Evolutionary conservation across 345 rosid species (phyloP), one percentile per base, ranked within the genome.

Genomic region (Physaria fendleri): DNA sequence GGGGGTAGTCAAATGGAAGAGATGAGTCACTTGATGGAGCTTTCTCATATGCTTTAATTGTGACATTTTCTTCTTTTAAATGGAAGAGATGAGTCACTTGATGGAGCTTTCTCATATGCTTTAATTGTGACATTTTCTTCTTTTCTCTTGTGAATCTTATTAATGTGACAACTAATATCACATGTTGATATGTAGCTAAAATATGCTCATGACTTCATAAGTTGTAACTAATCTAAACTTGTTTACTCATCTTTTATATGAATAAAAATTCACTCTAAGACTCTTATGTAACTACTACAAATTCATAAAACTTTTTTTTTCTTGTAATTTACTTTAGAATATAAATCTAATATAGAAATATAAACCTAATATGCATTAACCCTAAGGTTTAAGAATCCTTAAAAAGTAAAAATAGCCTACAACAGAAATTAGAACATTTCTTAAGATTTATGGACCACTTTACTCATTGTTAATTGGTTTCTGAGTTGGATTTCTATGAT

Each of bases 1-100:
- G 77, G 73, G 13, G 82, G 77, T n/a, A n/a, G n/a, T 58, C 82
- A 74, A 28, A 81, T 64, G 60, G 71, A 77, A 44, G 87, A 83
- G 76, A 81, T 85, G 59, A 76, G 64, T 51, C 85, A 76, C 48
- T 76, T 80, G 77, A 71, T 78, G 80, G 86, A 81, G 30, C 76
- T 85, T 46, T 70, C 74, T 62, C 46, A 30, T 70, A 63, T 70
- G 68, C 69, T 70, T 56, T 70, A 47, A 17, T 30, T 24, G 30
- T 52, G 18, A 43, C 64, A 6, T 15, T 24, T n/a, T n/a, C 22
- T 14, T n/a, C n/a, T n/a, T n/a, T n/a, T n/a, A n/a, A n/a, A n/a
- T n/a, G n/a, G n/a, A n/a, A n/a, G n/a, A n/a, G n/a, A n/a, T n/a
- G n/a, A n/a, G n/a, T n/a, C n/a, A n/a, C n/a, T n/a, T n/a, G n/a